Evolutionary conservation across 2,329 filamentous ascomycete species (phyloP).

Genomic region (Hypomyces perniciosus): DNA sequence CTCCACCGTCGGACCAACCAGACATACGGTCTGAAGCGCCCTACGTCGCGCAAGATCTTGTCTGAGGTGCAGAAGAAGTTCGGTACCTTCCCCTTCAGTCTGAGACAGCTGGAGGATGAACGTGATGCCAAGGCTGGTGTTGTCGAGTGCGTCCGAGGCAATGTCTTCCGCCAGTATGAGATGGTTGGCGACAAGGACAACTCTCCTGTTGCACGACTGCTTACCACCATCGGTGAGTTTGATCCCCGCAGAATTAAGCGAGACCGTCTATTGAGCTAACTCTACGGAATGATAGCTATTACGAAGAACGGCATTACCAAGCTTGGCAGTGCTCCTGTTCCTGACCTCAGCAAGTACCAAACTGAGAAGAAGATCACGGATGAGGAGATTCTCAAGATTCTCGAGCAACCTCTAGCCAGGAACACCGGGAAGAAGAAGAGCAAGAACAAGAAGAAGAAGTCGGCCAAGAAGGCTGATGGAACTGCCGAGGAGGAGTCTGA

Average conservation of each 20-base stretch:
- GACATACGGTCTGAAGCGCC: constrained; percentile 89
- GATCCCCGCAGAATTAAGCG: constrained; percentile 9
- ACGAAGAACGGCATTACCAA: constrained; percentile 95
- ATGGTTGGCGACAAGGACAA: constrained; percentile 90
- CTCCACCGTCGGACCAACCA: constrained; percentile 88
- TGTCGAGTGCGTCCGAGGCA: constrained; percentile 89
- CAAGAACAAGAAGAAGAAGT: constrained; percentile 69
- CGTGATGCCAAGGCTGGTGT: constrained; percentile 92
- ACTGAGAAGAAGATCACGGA: constrained; percentile 97
- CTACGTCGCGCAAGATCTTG: constrained; percentile 84
- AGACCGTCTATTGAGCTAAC: constrained; percentile 1
- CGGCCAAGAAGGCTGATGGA: constrained; percentile 40
- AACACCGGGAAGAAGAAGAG: constrained; percentile 92
- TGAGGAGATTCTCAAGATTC: constrained; percentile 89
- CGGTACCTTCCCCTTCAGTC: constrained; percentile 93
- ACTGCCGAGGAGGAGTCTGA: constrained; percentile 25
- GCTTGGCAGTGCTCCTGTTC: constrained; percentile 67
- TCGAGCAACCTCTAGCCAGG: constrained; percentile 80
- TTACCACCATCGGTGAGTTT: constrained; percentile 85
- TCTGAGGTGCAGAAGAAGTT: constrained; percentile 98
- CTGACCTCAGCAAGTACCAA: constrained; percentile 78
- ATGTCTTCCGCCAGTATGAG: constrained; percentile 93
- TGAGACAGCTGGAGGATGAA: constrained; percentile 95
- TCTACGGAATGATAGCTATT: constrained; percentile 56
- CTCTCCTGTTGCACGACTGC: constrained; percentile 73